Evolutionary conservation across 176 grass and related monocot species (phyloP), one percentile per base, ranked within the genome.

Genomic region (Aegilops longissima): DNA sequence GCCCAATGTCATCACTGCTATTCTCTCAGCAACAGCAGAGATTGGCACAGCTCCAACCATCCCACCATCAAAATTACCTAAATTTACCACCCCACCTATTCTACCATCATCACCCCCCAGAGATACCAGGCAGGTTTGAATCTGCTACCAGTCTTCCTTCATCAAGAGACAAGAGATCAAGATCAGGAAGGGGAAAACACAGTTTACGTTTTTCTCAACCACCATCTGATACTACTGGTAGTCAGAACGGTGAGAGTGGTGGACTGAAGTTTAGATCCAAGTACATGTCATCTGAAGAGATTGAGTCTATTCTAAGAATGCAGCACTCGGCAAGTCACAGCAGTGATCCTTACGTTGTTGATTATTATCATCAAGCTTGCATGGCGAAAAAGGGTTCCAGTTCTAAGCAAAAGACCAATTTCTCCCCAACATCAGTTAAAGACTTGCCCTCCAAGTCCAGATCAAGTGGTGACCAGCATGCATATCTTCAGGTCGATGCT

Each of bases 301-400:
- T 99, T 9, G 97, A 99, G 76, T 93, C 82, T 79, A 99, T 99
- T 71, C 86, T 99, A 36, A 95, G 90, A 92, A 99, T 97, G 90
- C 97, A 99, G 76, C 90, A 97, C 83, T 90, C 94, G 27, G 92
- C 92, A 77, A 94, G 85, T 63, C 94, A 99, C 87, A 92, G 84
- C 80, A 99, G 86, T 83, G 97, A 99, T 93, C 94, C 97, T 83
- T 99, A 99, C 39, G 63, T 90, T 29, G 92, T 93, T n/a, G 97
- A 99, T 80, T 99, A 99, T 82, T 99, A 99, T 59, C 97, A 99
- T 83, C 94, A 97, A 91, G 97, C 97, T 90, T 94, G 94, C 90
- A 90, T 99, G 61, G 94, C 92, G 2, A 99, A 99, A 83, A 94
- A 81, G 78, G 85, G 92, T 65, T 76, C 81, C 59, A 87, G 49